A percentile compares a stretch with the other conserved stretches of the same genome.
Evolutionary conservation across 1,139 yeast genomes (phyloP).

Genomic region (Scheffersomyces illinoinensis): DNA sequence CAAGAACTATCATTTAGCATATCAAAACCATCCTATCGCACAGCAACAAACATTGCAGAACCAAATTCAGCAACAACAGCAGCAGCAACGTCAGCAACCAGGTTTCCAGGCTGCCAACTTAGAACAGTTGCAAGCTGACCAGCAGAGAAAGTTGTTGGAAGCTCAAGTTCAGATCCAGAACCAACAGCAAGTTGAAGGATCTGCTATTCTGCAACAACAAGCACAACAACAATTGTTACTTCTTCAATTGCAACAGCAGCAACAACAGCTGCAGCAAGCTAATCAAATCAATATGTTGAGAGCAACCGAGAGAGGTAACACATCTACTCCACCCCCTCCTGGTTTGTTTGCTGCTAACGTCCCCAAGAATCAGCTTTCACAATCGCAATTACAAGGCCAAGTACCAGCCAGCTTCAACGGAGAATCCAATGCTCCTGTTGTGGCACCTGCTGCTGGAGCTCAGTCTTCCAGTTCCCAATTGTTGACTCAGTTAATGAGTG

Average conservation of each 20-base stretch:
- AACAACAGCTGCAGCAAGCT: constrained; percentile 14
- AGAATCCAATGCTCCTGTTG: constrained; percentile 8
- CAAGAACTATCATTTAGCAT: constrained; percentile 50
- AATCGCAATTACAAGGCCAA: constrained; percentile 13
- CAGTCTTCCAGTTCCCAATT: constrained; percentile 60
- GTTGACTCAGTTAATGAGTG: constrained; percentile 69
- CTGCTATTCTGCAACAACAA: constrained; percentile 16
- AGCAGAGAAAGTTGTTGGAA: constrained; percentile 13
- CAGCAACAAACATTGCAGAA: constrained; percentile 40
- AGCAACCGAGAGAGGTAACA: constrained; percentile 32
- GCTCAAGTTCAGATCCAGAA: constrained; percentile 9
- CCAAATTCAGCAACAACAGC: constrained; percentile 19
- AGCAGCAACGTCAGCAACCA: constrained; percentile 25
- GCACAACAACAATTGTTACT: constrained; percentile 17
- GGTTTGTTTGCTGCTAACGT: constrained; percentile 32
- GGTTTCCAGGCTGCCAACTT: constrained; percentile 4
- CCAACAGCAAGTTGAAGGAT: constrained; percentile 17
- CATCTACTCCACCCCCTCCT: constrained; percentile 48
- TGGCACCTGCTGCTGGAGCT: constrained; percentile 16
- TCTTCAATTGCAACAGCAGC: constrained; percentile 15
- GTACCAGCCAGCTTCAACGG: constrained; percentile 8
- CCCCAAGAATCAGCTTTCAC: constrained; percentile 12
- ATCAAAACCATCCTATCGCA: constrained; percentile 46
- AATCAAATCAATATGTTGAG: constrained; percentile 32
- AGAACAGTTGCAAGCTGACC: constrained; percentile 14